Evolutionary conservation across 2,329 filamentous ascomycete genomes (phyloP), one percentile per base, ranked within the genome.

Genomic region (Penicillium occitanis): DNA sequence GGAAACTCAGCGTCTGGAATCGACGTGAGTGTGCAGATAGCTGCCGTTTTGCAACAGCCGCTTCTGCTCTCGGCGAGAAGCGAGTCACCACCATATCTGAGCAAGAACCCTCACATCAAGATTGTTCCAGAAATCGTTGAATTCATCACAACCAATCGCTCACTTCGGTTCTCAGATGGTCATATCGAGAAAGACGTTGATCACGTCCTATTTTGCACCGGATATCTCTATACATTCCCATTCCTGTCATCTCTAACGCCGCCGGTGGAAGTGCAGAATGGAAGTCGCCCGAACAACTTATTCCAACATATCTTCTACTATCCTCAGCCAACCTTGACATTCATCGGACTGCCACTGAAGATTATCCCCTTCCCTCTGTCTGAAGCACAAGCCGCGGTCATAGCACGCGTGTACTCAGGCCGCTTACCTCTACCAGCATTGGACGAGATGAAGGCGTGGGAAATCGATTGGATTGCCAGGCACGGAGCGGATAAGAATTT

Each of bases 281-380:
- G 93, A 0, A 85, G 84, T 40, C 85, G 90, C 33, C 88, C 93
- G 0, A 82, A 88, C 68, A 87, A 90, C 40, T 79, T 93, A 2
- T 97, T 93, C 75, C 84, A 92, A 70, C 92, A 98, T 71, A 73
- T 97, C 10, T 90, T 97, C 75, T 88, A 89, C 75, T 88, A 89
- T 3, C 81, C 86, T 0, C 86, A 92, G 67, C 92, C 93, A 0
- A 95, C 91, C 0, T 81, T 98, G 1, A 89, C 87, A 0, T 93
- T 97, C 74, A 84, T 91, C 0, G 87, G 86, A 0, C 81, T 97
- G 46, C 89, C 91, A 17, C 90, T 93, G 74, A 90, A 90, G 70
- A 87, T 95, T n/a, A 90, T 96, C n/a, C 94, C 94, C 0, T 96
- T 96, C 75, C 90, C 91, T 0, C 72, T 95, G 0, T 85, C 89